Conservation (phyloP, 1,284 basidiomycete genomes). For the Cystobasidium sp. region DNA sequence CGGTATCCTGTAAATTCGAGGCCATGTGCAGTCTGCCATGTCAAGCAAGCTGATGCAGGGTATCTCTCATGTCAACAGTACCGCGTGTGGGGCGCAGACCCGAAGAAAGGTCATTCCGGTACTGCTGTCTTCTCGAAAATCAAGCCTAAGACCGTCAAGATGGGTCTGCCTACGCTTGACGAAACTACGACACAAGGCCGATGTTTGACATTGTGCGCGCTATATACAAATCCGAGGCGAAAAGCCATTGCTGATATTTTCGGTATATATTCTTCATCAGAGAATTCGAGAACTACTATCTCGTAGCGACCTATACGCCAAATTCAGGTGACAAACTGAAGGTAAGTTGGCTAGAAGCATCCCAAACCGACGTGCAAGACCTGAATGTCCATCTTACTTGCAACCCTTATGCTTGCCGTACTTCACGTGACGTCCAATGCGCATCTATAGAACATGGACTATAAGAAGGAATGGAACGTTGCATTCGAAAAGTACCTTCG, state of each 20-base stretch:
- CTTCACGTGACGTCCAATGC: too few relatives aligned
- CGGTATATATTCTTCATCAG: not conserved
- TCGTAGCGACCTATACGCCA: constrained; percentile 80
- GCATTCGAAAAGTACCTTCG: constrained; percentile 75
- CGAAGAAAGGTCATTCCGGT: constrained; percentile 75
- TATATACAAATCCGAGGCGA: not conserved
- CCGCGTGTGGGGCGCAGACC: constrained; percentile 70
- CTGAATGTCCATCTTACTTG: too few relatives aligned
- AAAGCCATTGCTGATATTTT: not conserved
- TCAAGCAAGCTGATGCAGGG: too few relatives aligned
- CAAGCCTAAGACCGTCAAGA: constrained; percentile 70
- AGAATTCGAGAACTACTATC: constrained; percentile 72
- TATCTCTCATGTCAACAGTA: constrained; percentile 54
- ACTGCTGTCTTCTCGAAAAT: constrained; percentile 79
- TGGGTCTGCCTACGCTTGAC: constrained; percentile 66
- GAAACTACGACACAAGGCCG: constrained; percentile 32
- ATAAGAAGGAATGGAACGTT: constrained; percentile 74
- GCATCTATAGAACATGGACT: constrained; percentile 72
- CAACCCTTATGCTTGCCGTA: too few relatives aligned
- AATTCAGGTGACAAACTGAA: constrained; percentile 81
- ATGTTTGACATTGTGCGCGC: constrained; percentile 37
- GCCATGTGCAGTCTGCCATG: not conserved
- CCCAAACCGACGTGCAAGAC: too few relatives aligned
- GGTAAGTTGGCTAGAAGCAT: constrained; percentile 60
- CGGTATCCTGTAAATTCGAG: constrained; percentile 48